Evolutionary conservation across 768 basidiomycete genomes (phyloP).

Genomic region (Amylocystis lapponica): DNA sequence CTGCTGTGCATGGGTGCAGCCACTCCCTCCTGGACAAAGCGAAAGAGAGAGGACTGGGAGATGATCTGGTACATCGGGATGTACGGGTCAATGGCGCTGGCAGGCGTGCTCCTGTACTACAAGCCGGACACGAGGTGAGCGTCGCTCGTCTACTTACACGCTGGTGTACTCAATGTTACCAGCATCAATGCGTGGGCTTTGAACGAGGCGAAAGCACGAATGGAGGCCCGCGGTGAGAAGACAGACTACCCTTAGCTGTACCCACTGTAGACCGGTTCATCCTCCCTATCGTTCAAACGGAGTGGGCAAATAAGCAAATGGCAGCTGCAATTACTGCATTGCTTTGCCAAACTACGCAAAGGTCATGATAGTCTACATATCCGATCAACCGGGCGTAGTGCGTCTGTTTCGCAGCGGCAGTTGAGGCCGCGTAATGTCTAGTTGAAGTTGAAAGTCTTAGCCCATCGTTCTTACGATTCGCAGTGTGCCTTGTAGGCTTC

Average conservation of each 20-base stretch:
- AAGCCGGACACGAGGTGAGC: conserved; percentile 90
- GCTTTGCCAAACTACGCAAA: too few species aligned
- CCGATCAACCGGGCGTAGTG: too few species aligned
- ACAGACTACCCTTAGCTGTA: conserved; percentile 34
- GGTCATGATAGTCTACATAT: too few species aligned
- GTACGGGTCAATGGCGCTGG: conserved; percentile 81
- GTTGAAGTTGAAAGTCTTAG: not conserved
- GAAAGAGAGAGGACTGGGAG: conserved; percentile 90
- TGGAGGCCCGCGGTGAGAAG: conserved; percentile 91
- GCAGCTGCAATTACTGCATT: too few species aligned
- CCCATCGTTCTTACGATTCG: conserved; percentile 27
- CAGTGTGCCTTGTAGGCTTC: conserved; percentile 70
- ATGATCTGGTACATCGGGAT: conserved; percentile 86
- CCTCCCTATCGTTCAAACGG: too few species aligned
- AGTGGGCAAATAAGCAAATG: too few species aligned
- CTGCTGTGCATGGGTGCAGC: conserved; percentile 35
- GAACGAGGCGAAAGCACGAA: conserved; percentile 80
- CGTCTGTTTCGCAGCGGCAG: too few species aligned
- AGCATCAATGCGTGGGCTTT: conserved; percentile 94
- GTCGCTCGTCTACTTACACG: not conserved
- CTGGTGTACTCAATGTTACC: conserved; percentile 1
- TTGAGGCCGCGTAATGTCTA: conserved; percentile 7
- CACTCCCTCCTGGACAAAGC: conserved; percentile 75
- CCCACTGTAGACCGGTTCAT: too few species aligned
- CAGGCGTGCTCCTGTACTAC: conserved; percentile 75